phyloP scores from a whole-genome alignment of 768 basidiomycete genomes.

The Serendipita sp. region DNA sequence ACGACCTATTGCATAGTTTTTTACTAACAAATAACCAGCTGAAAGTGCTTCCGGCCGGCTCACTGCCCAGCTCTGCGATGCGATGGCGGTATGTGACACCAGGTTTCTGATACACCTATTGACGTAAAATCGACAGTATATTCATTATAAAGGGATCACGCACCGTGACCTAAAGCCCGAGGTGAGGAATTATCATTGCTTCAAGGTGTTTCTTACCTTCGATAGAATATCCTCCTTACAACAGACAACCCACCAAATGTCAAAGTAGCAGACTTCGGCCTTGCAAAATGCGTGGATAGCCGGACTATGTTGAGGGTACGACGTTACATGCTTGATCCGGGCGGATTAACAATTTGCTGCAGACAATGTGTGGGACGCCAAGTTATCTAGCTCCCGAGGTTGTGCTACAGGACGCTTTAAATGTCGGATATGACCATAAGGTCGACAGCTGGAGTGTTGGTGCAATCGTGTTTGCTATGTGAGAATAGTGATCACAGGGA shows the following conservation, averaged over 20 bases:
- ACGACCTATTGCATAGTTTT: background rate
- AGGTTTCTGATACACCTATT: background rate
- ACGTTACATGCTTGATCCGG: slow-evolving; percentile 7
- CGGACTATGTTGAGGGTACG: slow-evolving; percentile 58
- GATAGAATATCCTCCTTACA: slow-evolving; percentile 72
- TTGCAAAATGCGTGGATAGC: slow-evolving; percentile 81
- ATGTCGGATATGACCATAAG: slow-evolving; percentile 64
- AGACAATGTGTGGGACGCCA: slow-evolving; percentile 96
- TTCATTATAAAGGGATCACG: slow-evolving; percentile 47
- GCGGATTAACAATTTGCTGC: slow-evolving; percentile 1
- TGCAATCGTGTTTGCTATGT: slow-evolving; percentile 89
- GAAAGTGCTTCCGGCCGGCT: slow-evolving; percentile 42
- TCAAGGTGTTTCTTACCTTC: background rate
- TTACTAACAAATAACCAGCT: slow-evolving; percentile 11
- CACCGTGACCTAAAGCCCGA: slow-evolving; percentile 87
- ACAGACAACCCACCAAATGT: slow-evolving; percentile 46
- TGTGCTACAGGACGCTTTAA: slow-evolving; percentile 38
- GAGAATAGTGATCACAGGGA: slow-evolving; percentile 15
- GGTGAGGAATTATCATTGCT: slow-evolving; percentile 3
- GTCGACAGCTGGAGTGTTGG: slow-evolving; percentile 97
- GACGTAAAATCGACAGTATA: slow-evolving; percentile 24
- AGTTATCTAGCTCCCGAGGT: slow-evolving; percentile 90
- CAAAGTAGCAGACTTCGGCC: slow-evolving; percentile 92
- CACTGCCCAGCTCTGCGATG: slow-evolving; percentile 71
- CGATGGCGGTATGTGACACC: slow-evolving; percentile 17